Conservation (phyloP, 2,329 filamentous ascomycete genomes). For the Fusarium illudens region DNA sequence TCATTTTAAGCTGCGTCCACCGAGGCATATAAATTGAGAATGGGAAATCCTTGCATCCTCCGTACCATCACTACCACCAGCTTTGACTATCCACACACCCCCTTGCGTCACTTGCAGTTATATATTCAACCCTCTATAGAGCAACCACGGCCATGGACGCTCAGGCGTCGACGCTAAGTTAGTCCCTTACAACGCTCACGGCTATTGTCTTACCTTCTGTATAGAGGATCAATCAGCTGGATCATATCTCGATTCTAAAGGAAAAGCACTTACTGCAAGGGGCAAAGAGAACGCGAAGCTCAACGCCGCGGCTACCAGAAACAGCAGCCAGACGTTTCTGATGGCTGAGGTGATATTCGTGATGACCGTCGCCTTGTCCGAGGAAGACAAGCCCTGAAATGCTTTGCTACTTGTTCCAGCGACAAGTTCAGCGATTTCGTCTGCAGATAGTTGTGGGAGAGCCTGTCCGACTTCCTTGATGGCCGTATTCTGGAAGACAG, state of each 20-base stretch:
- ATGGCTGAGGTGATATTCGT: not conserved
- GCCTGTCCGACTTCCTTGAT: not conserved
- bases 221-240: too few species aligned
- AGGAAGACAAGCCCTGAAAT: not conserved
- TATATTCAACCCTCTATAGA: not conserved
- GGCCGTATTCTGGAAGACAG: conserved; percentile 2
- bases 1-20: too few species aligned
- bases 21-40: too few species aligned
- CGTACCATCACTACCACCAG: not conserved
- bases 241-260: too few species aligned
- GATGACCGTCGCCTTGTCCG: not conserved
- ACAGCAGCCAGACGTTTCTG: not conserved
- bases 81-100: not conserved
- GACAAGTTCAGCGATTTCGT: not conserved
- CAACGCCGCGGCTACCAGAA: not conserved
- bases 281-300: not conserved
- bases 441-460: not conserved
- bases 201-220: too few species aligned
- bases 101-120: too few species aligned
- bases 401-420: not conserved
- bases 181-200: too few species aligned
- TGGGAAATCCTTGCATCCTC: not conserved
- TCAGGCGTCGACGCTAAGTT: rapidly evolving
- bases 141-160: not conserved
- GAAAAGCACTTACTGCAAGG: not conserved